Base-by-base conservation (phyloP, 2,329 filamentous ascomycete genomes). In the Aspergillus sp. region DNA sequence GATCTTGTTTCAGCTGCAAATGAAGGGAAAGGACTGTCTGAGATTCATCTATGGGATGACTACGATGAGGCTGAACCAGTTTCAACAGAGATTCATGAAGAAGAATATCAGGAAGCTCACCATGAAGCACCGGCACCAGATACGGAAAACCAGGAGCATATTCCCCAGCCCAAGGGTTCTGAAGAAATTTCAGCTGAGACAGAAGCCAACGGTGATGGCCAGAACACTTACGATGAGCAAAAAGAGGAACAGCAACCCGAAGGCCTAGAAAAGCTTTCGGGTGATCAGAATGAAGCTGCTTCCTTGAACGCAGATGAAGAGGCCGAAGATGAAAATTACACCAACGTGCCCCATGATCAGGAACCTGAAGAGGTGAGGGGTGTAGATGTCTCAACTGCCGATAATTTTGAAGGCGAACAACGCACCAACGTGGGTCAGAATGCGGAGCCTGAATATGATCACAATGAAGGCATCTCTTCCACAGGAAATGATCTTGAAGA, bases 1-100 rank as follows among this genome's bases (percentile, higher is more conserved):
- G 69, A 74, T 48, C 69, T 86, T 37, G 66, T 69, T 36, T 64
- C 71, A 50, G 75, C 73, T 55, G 79, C 73, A 44, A 68, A 71
- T 13, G 70, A 78, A 52, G 79, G 81, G 12, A 77, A 78, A 60
- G 80, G 80, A 9, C 68, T 81, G 44, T 75, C 76, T 2, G 67
- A 75, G 28, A 64, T 81, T 37, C 57, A 62, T 32, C 44, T 51
- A 5, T 68, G 65, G 65, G 62, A 61, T 52, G 73, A 74, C 46
- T 78, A 76, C 53, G 73, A 73, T 26, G 74, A 19, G 19, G 70
- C 65, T n/a, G 68, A 73, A 33, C 46, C 42, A 33, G 43, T 37
- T 30, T 52, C 48, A 8, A 51, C 48, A 12, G 54, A 55, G 6
- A 36, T 42, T 27, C 33, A 36, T 6, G 46, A 52, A 35, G 48